phyloP scores from a whole-genome alignment of 1,284 basidiomycete species.

The Irpex sp. region DNA sequence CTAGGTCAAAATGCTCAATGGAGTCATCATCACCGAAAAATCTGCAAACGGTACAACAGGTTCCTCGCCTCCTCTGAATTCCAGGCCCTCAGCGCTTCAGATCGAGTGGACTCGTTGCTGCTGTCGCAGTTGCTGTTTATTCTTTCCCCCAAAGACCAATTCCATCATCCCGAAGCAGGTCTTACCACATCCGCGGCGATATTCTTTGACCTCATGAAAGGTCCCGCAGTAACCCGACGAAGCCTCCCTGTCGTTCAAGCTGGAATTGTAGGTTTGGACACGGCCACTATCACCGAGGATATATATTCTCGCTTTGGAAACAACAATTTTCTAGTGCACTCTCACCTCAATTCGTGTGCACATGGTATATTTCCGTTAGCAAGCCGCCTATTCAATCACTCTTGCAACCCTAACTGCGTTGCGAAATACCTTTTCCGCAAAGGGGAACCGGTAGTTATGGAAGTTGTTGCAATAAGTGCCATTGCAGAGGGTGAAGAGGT shows the following conservation, averaged over 20 bases:
- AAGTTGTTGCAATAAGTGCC: slow-evolving; percentile 56
- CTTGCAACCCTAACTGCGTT: slow-evolving; percentile 70
- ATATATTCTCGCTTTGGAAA: slow-evolving; percentile 64
- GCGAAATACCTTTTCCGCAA: slow-evolving; percentile 49
- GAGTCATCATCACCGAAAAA: slow-evolving; percentile 55
- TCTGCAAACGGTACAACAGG: slow-evolving; percentile 54
- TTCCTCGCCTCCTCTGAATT: slow-evolving; percentile 44
- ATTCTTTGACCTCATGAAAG: slow-evolving; percentile 51
- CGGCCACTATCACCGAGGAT: slow-evolving; percentile 12
- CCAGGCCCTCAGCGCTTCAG: slow-evolving; percentile 44
- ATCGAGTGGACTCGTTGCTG: slow-evolving; percentile 57
- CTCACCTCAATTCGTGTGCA: slow-evolving; percentile 59
- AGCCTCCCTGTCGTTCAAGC: slow-evolving; percentile 17
- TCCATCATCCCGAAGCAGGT: not conserved
- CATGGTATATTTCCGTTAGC: slow-evolving; percentile 72
- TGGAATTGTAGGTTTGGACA: slow-evolving; percentile 24
- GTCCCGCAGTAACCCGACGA: slow-evolving; percentile 24
- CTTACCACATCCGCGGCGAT: slow-evolving; percentile 23
- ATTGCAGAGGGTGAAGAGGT: slow-evolving; percentile 64
- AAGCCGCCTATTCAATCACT: slow-evolving; percentile 75
- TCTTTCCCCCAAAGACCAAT: slow-evolving; percentile 20
- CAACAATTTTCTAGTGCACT: slow-evolving; percentile 74
- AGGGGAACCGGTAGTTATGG: slow-evolving; percentile 44
- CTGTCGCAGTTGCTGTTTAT: slow-evolving; percentile 58
- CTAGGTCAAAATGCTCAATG: slow-evolving; percentile 67